Base-by-base conservation (phyloP, 352 stramenopile species). In the Globisporangium acanthophoron region DNA sequence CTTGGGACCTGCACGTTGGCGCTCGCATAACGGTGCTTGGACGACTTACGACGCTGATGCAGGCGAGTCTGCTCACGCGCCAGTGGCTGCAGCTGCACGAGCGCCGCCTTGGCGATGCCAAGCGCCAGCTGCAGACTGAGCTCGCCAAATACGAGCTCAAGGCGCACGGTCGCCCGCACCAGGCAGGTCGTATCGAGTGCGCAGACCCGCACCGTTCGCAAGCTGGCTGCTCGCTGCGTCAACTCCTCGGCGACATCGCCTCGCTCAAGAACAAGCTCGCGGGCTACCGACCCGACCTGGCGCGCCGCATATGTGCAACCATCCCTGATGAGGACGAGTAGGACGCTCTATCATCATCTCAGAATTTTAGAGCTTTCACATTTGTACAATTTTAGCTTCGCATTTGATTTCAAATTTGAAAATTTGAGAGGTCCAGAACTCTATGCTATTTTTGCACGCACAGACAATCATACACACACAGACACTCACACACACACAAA, bases 1-100 rank as follows among this genome's bases (percentile, higher is more conserved):
- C 69, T 41, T 90, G 78, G 74, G 82, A 92, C 35, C 65, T 92
- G 43, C 74, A 87, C 50, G 75, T 88, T 56, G 82, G 82, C 37
- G 80, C 78, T 15, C 72, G 80, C 5, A 69, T 92, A 21, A 59
- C 69, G 7, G 51, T 92, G 7, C 67, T 92, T 8, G 82, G 82
- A 0, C 78, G 80, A 1, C 58, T 60, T 37, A 90, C 76, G 45
- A 92, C 82, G n/a, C 61, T 92, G 48, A 82, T 81, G 61, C 82
- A 92, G 56, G 72, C 78, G 5, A 88, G 74, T 58, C 59, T 88
- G 31, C 76, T 90, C 49, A 92, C 82, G n/a, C 70, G 72, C 11
- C 74, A 87, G 59, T 92, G 82, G 82, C 62, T 88, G 9, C 61
- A 72, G 35, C 47, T 82, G n/a, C 73, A 92, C 41, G 70, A 85